These are phyloP conservation scores for Hypomyces perniciosus DNA, from an alignment of 2,329 filamentous ascomycete genomes.

Conservation along the genomic window DNA sequence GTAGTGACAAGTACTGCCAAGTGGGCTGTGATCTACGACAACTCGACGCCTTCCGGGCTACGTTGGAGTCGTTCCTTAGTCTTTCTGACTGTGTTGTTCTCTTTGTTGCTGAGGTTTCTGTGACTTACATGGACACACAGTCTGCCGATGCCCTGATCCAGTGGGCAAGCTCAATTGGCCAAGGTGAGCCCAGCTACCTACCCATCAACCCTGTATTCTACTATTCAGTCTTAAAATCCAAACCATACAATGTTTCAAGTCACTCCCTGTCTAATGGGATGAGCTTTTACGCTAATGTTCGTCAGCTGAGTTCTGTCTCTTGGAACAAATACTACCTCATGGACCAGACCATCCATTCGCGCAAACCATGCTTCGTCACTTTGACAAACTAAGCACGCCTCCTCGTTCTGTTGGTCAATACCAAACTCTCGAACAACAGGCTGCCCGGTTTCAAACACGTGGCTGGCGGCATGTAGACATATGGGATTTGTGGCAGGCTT, in stretches of 20 bases:
- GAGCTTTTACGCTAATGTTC: neutral
- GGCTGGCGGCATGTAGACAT: slow-evolving; percentile 62
- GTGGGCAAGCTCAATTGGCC: slow-evolving; percentile 68
- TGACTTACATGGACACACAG: slow-evolving; percentile 78
- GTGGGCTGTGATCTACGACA: slow-evolving; percentile 77
- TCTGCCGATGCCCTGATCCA: slow-evolving; percentile 67
- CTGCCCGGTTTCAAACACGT: slow-evolving; percentile 57
- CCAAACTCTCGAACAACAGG: slow-evolving; percentile 59
- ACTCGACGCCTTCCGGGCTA: slow-evolving; percentile 51
- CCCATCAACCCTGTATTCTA: no score
- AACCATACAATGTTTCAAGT: neutral
- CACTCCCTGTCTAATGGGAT: neutral
- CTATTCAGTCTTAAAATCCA: no score
- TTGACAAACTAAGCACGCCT: slow-evolving; percentile 72
- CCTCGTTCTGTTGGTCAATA: slow-evolving; percentile 70
- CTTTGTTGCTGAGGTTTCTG: slow-evolving; percentile 83
- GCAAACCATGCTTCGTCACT: slow-evolving; percentile 76
- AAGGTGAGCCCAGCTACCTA: slow-evolving; percentile 44
- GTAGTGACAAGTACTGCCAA: slow-evolving; percentile 67
- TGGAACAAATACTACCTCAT: slow-evolving; percentile 81
- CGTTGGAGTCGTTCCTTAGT: slow-evolving; percentile 54
- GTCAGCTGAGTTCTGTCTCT: slow-evolving; percentile 70
- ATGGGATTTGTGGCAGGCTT: slow-evolving; percentile 74
- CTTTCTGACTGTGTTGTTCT: slow-evolving; percentile 57
- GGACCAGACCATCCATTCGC: slow-evolving; percentile 78